These are phyloP conservation scores for Aphanocladium album DNA, from an alignment of 2,329 filamentous ascomycete genomes.

Conservation along the genomic window DNA sequence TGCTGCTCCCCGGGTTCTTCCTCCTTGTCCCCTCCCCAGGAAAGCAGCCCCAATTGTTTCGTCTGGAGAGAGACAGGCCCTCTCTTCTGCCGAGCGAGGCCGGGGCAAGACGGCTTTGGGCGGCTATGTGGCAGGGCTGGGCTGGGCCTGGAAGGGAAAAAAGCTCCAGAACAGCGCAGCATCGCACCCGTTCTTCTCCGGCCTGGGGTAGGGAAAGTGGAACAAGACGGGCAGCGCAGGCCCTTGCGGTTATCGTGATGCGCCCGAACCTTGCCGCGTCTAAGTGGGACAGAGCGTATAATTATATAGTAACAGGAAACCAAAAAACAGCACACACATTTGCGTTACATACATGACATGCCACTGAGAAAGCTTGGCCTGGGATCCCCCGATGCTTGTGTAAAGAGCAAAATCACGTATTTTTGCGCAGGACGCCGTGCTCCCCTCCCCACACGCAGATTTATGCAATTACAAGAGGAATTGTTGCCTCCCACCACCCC, in stretches of 20 bases:
- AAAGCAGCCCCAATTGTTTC: not conserved
- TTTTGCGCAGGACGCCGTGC: not conserved
- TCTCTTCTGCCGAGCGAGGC: conserved; percentile 3
- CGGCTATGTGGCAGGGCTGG: not conserved
- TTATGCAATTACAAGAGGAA: conserved; percentile 10
- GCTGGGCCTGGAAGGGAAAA: not conserved
- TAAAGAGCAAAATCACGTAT: conserved; percentile 1
- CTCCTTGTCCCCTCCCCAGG: not conserved
- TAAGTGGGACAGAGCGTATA: conserved; percentile 14
- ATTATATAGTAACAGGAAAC: conserved; percentile 11
- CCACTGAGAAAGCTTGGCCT: too few species aligned
- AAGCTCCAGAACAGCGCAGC: not conserved
- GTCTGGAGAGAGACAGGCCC: not conserved
- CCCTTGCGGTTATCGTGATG: conserved; percentile 13
- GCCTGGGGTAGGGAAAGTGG: conserved; percentile 7
- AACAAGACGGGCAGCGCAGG: conserved; percentile 5
- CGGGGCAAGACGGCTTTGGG: conserved; percentile 7
- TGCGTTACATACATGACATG: too few species aligned
- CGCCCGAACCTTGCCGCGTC: conserved; percentile 13
- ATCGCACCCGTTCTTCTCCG: conserved; percentile 10
- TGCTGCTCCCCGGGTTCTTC: not conserved
- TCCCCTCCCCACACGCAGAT: conserved; percentile 2
- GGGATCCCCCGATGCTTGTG: conserved; percentile 11
- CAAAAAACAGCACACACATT: not conserved
- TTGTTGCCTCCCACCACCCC: not conserved